phyloP scores from a whole-genome alignment of 73 alveolate species.

The Paramecium pentaurelia region DNA sequence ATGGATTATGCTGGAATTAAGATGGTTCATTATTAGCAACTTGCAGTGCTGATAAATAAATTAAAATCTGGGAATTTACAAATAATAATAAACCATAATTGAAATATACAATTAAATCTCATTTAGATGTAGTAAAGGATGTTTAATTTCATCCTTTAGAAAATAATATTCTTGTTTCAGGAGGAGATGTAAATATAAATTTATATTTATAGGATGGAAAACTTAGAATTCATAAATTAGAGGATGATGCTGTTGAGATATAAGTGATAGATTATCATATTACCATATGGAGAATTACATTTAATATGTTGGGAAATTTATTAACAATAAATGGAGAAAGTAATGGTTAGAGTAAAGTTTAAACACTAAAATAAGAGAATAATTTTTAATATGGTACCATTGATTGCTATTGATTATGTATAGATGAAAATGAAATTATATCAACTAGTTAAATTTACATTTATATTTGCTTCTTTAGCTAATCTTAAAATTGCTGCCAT shows the following conservation, averaged over 20 bases:
- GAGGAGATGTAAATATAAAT: not conserved
- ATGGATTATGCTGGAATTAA: slow-evolving; percentile 28
- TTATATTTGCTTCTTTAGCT: slow-evolving; percentile 57
- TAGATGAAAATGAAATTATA: not conserved
- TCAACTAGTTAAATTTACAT: slow-evolving; percentile 61
- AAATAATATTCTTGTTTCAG: not conserved
- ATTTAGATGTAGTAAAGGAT: not conserved
- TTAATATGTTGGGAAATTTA: not conserved
- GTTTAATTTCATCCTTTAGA: slow-evolving; percentile 28
- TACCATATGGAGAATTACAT: not conserved
- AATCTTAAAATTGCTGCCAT: slow-evolving; percentile 66
- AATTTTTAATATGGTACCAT: not conserved
- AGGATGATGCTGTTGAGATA: not conserved
- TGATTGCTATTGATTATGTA: not conserved
- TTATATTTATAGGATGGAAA: not conserved
- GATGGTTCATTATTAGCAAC: slow-evolving; percentile 63
- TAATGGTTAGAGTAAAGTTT: not conserved
- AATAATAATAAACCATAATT: not conserved
- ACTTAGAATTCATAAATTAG: not conserved
- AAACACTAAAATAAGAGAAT: not conserved
- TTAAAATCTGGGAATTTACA: slow-evolving; percentile 65
- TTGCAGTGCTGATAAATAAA: slow-evolving; percentile 67
- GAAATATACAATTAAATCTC: not conserved
- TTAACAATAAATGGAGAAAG: not conserved
- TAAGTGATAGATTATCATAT: not conserved